These are phyloP conservation scores for Venturia oleaginea DNA, from an alignment of 2,329 filamentous ascomycete genomes.

Conservation along the genomic window DNA sequence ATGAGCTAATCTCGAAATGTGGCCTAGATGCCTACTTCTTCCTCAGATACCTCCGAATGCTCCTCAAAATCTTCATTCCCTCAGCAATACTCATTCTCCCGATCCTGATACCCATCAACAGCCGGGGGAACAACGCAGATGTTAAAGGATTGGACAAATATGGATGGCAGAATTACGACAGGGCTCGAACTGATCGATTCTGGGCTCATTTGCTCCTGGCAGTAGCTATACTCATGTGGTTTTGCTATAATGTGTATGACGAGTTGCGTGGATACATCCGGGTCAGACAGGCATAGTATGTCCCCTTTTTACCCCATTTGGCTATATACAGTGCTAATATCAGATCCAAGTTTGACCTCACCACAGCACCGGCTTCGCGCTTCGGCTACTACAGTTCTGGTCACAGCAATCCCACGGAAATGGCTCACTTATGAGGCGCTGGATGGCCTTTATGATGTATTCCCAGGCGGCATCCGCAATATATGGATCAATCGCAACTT, in stretches of 20 bases:
- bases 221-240: conserved; percentile 67
- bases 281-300: conserved; percentile 72
- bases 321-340: background rate
- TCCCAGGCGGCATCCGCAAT: conserved; percentile 88
- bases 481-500: conserved; percentile 95
- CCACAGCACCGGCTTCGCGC: conserved; percentile 89
- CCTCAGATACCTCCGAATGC: conserved; percentile 74
- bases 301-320: background rate
- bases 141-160: conserved; percentile 58
- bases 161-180: conserved; percentile 77
- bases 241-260: conserved; percentile 77
- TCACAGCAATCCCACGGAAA: conserved; percentile 80
- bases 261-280: conserved; percentile 85
- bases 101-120: conserved; percentile 79
- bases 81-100: conserved; percentile 71
- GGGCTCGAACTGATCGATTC: conserved; percentile 57
- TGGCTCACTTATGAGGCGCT: conserved; percentile 83
- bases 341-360: conserved; percentile 54
- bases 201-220: conserved; percentile 81
- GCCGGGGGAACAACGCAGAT: conserved; percentile 41
- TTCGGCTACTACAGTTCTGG: conserved; percentile 89
- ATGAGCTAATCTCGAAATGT: conserved; percentile 88
- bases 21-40: conserved; percentile 98
- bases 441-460: conserved; percentile 82
- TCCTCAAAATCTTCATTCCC: conserved; percentile 87